phyloP scores from a whole-genome alignment of 768 basidiomycete genomes.

The Mycena epipterygia region DNA sequence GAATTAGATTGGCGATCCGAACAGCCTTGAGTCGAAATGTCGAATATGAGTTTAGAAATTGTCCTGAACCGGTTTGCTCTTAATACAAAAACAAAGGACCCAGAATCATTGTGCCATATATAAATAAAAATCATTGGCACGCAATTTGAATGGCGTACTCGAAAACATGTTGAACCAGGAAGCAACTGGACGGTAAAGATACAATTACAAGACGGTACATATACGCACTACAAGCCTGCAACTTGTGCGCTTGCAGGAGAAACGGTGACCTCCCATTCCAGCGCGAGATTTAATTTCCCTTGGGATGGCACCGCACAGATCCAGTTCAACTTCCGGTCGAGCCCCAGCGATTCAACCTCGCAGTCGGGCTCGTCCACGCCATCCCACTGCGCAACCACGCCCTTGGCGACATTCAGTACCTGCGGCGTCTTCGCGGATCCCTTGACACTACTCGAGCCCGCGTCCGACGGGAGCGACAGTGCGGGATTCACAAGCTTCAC shows the following conservation, averaged over 20 bases:
- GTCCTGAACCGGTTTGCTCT: too few relatives aligned
- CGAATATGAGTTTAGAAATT: too few relatives aligned
- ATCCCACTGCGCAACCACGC: conserved; percentile 55
- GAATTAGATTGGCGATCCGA: too few relatives aligned
- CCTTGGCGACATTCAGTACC: conserved; percentile 43
- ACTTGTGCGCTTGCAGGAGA: conserved; percentile 43
- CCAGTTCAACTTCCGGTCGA: conserved; percentile 51
- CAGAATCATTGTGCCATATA: too few relatives aligned
- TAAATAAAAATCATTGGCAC: too few relatives aligned
- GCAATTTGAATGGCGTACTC: too few relatives aligned
- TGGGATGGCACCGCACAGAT: conserved; percentile 48
- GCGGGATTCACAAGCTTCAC: conserved; percentile 39
- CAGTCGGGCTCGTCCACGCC: conserved; percentile 47
- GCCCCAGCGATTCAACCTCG: not conserved
- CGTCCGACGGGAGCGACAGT: conserved; percentile 5
- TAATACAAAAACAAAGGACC: too few relatives aligned
- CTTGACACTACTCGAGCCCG: not conserved
- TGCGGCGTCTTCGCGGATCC: conserved; percentile 10
- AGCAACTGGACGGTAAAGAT: too few relatives aligned
- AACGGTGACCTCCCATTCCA: conserved; percentile 54
- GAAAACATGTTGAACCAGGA: too few relatives aligned
- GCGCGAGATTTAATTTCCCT: conserved; percentile 46
- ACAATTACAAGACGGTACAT: not conserved
- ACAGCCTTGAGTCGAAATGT: too few relatives aligned
- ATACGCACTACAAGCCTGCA: conserved; percentile 36